A percentile compares a stretch with the other conserved stretches of the same genome.
Evolutionary conservation across 75 land plant species (phyloP).

Genomic region (Picea glauca): DNA sequence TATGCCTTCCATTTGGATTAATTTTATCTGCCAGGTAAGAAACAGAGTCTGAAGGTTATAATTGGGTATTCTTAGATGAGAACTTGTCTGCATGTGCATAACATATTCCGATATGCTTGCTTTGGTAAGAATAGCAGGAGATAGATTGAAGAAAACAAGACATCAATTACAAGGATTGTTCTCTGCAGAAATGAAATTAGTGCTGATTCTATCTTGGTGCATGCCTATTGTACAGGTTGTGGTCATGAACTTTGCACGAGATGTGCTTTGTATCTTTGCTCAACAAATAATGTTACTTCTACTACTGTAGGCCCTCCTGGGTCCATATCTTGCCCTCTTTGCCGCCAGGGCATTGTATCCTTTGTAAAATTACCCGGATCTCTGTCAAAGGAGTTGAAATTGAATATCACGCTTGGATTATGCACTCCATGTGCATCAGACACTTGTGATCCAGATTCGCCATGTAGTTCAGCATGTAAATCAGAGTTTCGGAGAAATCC

Average conservation of each 20-base stretch:
- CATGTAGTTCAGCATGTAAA: conserved; percentile 12
- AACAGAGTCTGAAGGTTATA: too few species aligned
- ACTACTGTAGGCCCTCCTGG: conserved; percentile 52
- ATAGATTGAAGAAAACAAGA: too few species aligned
- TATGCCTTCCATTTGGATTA: too few species aligned
- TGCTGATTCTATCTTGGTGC: too few species aligned
- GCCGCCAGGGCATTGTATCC: conserved; percentile 67
- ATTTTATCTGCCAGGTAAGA: too few species aligned
- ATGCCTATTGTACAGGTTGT: conserved; percentile 41
- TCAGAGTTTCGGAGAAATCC: conserved; percentile 38
- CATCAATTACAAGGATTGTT: too few species aligned
- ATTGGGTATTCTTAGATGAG: too few species aligned
- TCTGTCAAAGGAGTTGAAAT: conserved; percentile 35
- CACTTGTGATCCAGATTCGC: conserved; percentile 25
- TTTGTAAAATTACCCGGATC: conserved; percentile 44
- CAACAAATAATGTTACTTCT: conserved; percentile 50
- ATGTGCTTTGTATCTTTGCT: conserved; percentile 84
- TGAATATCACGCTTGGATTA: conserved; percentile 36
- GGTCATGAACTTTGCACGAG: conserved; percentile 70
- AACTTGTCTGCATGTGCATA: too few species aligned
- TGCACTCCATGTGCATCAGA: conserved; percentile 69
- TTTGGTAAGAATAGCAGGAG: too few species aligned
- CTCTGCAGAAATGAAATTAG: too few species aligned
- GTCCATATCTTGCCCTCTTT: conserved; percentile 79
- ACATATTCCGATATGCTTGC: too few species aligned